Conservation (phyloP, 2,329 filamentous ascomycete genomes). For the Venturiaceae sp. region DNA sequence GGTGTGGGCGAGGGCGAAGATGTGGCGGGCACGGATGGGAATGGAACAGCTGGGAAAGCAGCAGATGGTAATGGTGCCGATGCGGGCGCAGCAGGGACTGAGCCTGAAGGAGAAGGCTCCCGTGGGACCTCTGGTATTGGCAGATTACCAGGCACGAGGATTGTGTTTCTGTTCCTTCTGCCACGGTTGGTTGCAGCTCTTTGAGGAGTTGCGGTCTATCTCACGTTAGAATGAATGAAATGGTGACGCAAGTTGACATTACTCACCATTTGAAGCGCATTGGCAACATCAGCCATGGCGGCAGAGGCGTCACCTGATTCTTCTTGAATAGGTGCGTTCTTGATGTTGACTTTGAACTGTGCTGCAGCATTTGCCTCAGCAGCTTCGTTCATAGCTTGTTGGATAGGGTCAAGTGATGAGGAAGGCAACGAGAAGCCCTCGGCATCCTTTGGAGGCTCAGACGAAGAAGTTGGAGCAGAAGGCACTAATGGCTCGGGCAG, state of each 20-base stretch:
- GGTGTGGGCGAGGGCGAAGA: constrained; percentile 9
- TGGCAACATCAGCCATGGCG: constrained; percentile 66
- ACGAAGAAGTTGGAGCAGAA: constrained; percentile 7
- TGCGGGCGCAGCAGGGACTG: constrained; percentile 10
- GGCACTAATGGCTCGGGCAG: constrained; percentile 25
- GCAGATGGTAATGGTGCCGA: neutral
- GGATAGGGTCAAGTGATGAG: constrained; percentile 48
- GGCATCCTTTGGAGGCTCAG: constrained; percentile 48
- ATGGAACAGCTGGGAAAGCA: constrained; percentile 9
- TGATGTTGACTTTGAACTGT: constrained; percentile 71
- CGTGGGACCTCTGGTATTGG: constrained; percentile 26
- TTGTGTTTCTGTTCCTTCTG: constrained; percentile 82
- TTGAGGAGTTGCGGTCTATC: constrained; percentile 15
- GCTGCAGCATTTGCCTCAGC: constrained; percentile 43
- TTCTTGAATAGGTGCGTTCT: constrained; percentile 67
- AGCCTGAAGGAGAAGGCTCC: constrained; percentile 18
- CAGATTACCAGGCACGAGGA: constrained; percentile 55
- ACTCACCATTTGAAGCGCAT: constrained; percentile 52
- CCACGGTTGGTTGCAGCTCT: constrained; percentile 64
- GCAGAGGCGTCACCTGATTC: constrained; percentile 66
- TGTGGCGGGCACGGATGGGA: constrained; percentile 11
- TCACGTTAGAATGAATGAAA: constrained; percentile 27
- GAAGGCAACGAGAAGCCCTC: constrained; percentile 71
- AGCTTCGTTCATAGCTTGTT: constrained; percentile 61
- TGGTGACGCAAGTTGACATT: neutral